Evolutionary conservation across 129 eudicot genomes (phyloP).

Genomic region (Dittrichia graveolens): DNA sequence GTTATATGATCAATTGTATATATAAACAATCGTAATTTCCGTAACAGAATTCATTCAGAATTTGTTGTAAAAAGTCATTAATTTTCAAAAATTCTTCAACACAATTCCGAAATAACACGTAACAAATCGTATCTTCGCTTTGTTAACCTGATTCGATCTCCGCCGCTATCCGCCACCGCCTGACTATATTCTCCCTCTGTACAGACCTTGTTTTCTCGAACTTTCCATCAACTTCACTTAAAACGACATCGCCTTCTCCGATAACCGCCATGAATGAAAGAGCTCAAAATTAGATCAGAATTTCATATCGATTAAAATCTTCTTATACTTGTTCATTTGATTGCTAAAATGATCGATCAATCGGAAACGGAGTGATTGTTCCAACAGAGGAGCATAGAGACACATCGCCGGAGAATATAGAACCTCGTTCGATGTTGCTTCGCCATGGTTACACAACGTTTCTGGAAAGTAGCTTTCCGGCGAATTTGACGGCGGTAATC

Average conservation of each 20-base stretch:
- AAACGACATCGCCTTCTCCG: no score
- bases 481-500: conserved; percentile 32
- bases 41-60: no score
- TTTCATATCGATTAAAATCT: neutral
- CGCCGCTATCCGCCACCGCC: neutral
- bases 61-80: neutral
- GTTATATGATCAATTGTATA: neutral
- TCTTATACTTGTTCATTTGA: neutral
- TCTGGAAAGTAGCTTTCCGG: conserved; percentile 42
- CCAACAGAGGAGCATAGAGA: conserved; percentile 64
- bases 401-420: conserved; percentile 61
- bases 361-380: conserved; percentile 45
- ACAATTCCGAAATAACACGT: conserved; percentile 1
- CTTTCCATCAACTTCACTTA: no score
- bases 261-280: conserved; percentile 7
- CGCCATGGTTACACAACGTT: conserved; percentile 43
- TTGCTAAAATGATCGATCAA: conserved; percentile 1
- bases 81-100: conserved; percentile 10
- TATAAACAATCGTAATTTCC: conserved; percentile 3
- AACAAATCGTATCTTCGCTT: neutral
- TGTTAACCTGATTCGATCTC: conserved; percentile 19
- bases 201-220: neutral
- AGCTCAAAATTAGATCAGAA: neutral
- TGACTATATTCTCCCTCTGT: neutral
- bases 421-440: conserved; percentile 56